Percentiles rank a stretch among this genome's conserved stretches.
These are phyloP conservation scores for Boletus barrowsii DNA, from an alignment of 768 basidiomycete species.

Conservation along the genomic window DNA sequence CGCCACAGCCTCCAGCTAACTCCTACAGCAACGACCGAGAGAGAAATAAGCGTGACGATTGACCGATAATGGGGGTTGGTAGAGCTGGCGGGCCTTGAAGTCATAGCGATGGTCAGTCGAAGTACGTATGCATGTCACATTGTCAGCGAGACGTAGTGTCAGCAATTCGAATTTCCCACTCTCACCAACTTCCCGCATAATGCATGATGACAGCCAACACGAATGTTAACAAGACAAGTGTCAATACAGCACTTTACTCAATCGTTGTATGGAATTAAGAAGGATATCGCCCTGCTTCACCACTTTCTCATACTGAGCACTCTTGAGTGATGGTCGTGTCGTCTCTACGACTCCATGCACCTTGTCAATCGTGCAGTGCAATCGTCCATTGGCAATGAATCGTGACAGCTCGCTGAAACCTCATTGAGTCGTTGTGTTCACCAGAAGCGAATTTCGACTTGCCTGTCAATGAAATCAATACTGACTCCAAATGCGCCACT, in stretches of 20 bases:
- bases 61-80: slow-evolving; percentile 1
- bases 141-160: too few species aligned
- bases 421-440: background rate
- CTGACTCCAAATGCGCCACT: slow-evolving; percentile 86
- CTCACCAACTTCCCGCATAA: background rate
- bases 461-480: slow-evolving; percentile 84
- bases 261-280: slow-evolving; percentile 79
- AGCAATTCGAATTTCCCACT: slow-evolving; percentile 1
- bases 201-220: too few species aligned
- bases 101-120: background rate
- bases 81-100: background rate
- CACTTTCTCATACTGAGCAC: slow-evolving; percentile 88
- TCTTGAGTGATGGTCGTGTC: slow-evolving; percentile 72
- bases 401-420: slow-evolving; percentile 77
- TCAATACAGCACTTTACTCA: slow-evolving; percentile 83
- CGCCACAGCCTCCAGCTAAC: slow-evolving; percentile 4
- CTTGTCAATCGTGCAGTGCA: slow-evolving; percentile 90
- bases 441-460: slow-evolving; percentile 30
- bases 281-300: slow-evolving; percentile 90
- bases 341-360: slow-evolving; percentile 95
- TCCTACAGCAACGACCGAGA: slow-evolving; percentile 6
- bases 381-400: slow-evolving; percentile 84
- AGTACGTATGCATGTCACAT: background rate
- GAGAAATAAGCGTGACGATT: slow-evolving; percentile 5
- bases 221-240: background rate